Evolutionary conservation across 31 red algal genomes (phyloP).

Genomic region (Endocladia muricata): DNA sequence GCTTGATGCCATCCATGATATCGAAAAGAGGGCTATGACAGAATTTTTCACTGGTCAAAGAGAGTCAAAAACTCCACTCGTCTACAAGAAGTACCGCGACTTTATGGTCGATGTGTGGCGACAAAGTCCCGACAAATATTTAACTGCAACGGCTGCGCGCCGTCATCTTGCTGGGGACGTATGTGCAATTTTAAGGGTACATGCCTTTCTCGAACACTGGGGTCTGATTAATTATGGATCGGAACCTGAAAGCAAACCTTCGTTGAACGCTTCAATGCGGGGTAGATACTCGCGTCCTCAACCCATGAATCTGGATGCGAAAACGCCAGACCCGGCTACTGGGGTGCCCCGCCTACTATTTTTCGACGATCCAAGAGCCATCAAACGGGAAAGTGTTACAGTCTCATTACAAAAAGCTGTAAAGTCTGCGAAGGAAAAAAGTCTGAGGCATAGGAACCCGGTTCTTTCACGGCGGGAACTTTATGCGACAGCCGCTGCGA

Average conservation of each 20-base stretch:
- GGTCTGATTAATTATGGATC: constrained; percentile 88
- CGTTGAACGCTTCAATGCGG: constrained; percentile 27
- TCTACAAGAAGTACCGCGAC: constrained; percentile 74
- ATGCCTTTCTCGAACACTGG: constrained; percentile 95
- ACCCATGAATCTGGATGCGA: not conserved
- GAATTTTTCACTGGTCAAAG: constrained; percentile 76
- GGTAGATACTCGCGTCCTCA: constrained; percentile 38
- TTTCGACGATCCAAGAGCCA: too few species aligned
- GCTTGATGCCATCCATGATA: constrained; percentile 58
- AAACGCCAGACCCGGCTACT: not conserved
- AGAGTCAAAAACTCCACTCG: constrained; percentile 70
- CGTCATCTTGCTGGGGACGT: constrained; percentile 83
- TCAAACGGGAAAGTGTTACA: constrained; percentile 25
- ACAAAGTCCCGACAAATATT: constrained; percentile 55
- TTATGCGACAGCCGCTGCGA: constrained; percentile 19
- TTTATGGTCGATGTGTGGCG: constrained; percentile 86
- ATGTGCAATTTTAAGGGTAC: constrained; percentile 74
- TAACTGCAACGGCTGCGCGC: constrained; percentile 77
- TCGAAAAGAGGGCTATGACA: constrained; percentile 76
- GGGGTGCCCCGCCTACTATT: constrained; percentile 1
- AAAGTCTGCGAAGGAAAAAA: constrained; percentile 23
- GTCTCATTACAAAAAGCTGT: constrained; percentile 8
- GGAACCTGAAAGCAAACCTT: constrained; percentile 34
- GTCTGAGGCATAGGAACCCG: not conserved
- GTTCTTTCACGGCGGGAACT: not conserved